Base-by-base conservation (phyloP, 148 eudicot genomes). In the Camellia granthamiana region DNA sequence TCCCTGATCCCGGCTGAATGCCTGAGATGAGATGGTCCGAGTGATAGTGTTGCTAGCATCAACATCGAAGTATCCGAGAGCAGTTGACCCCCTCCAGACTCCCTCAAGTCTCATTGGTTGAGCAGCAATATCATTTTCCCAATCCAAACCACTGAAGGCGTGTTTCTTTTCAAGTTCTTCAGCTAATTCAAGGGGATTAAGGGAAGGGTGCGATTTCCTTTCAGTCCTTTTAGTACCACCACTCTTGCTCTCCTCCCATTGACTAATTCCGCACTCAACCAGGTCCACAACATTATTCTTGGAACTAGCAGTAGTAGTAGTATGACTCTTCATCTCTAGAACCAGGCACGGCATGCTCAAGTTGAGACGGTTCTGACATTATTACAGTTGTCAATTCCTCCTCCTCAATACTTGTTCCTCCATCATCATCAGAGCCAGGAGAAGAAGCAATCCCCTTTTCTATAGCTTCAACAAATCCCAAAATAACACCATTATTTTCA, bases 61-160 rank as follows among this genome's bases (percentile, higher is more conserved):
- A 81, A 89, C 85, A 62, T 92, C 94, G 72, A 95, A 93, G 86
- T 93, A 95, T 18, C 97, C 97, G 76, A 93, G 71, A 38, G 88
- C 92, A 62, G 92, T 91, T 7, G 96, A 95, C 12, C 91, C 90
- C 78, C 90, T 86, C 16, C 89, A 80, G 41, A 86, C 93, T 77
- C 98, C 98, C 84, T 95, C 98, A 83, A 95, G 93, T 87, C 91
- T 90, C 98, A 95, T 93, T 16, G 98, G 98, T 77, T 91, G 98
- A 62, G 97, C 91, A 83, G 92, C 93, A 23, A 92, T 95, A 77
- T 93, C 97, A 84, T 90, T 93, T 86, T 90, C 94, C 88, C 79
- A 87, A 47, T 95, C 93, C 83, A 90, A 73, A 66, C 92, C 95
- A 12, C 90, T 91, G 58, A 89, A 93, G 19, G 94, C 94, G 75